These are phyloP conservation scores for Aspergillus luchuensis DNA, from an alignment of 2,329 filamentous ascomycete species.

Conservation along the genomic window DNA sequence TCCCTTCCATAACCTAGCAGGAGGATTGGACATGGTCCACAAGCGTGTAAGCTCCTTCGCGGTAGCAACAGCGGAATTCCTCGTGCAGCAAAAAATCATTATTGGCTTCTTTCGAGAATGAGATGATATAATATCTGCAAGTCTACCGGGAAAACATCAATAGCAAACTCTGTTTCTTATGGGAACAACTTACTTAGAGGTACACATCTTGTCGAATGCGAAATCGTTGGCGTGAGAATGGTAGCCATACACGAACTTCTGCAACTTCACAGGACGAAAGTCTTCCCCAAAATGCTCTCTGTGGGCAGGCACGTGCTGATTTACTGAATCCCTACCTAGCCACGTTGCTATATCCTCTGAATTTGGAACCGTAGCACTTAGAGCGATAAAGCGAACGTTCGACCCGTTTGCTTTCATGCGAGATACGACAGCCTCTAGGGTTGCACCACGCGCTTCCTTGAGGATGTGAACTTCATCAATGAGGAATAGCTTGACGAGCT, in stretches of 20 bases:
- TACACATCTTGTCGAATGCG: slow-evolving; percentile 71
- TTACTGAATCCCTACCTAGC: slow-evolving; percentile 68
- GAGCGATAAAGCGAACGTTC: slow-evolving; percentile 74
- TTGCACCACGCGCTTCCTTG: slow-evolving; percentile 76
- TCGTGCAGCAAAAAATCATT: slow-evolving; percentile 80
- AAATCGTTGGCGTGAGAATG: slow-evolving; percentile 68
- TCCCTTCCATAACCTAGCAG: slow-evolving; percentile 64
- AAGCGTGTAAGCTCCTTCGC: slow-evolving; percentile 67
- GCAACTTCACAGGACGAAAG: slow-evolving; percentile 74
- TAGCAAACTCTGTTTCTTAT: neutral
- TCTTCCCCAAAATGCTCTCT: slow-evolving; percentile 75
- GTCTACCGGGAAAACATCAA: slow-evolving; percentile 43
- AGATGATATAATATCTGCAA: slow-evolving; percentile 66
- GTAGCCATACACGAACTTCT: slow-evolving; percentile 76
- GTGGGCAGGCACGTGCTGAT: slow-evolving; percentile 64
- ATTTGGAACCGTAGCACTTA: slow-evolving; percentile 84
- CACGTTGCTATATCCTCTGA: slow-evolving; percentile 76
- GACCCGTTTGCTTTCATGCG: slow-evolving; percentile 81
- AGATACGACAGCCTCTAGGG: slow-evolving; percentile 79
- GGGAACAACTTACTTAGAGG: slow-evolving; percentile 53
- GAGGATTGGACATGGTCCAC: slow-evolving; percentile 58
- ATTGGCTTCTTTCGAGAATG: slow-evolving; percentile 73
- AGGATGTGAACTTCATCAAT: slow-evolving; percentile 89
- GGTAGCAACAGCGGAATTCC: slow-evolving; percentile 69
- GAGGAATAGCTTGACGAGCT: slow-evolving; percentile 75